Conservation (phyloP, 306 rosid genomes). For the Gleditsia sinensis region DNA sequence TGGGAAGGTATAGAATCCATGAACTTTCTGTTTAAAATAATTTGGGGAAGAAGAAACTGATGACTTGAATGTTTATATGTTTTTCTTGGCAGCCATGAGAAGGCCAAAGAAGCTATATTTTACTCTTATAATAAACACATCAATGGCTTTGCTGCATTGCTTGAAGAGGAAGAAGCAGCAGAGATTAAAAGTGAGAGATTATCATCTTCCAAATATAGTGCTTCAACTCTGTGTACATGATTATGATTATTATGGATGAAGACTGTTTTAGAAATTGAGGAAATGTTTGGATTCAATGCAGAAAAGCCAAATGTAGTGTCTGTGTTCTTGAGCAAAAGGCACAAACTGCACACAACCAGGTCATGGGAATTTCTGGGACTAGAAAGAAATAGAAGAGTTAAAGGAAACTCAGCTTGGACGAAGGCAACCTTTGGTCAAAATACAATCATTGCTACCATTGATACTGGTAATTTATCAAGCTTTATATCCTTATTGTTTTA, state of each 20-base stretch:
- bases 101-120: too few relatives aligned
- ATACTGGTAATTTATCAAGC: slow-evolving; percentile 26
- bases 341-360: slow-evolving; percentile 59
- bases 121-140: too few relatives aligned
- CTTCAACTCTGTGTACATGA: too few relatives aligned
- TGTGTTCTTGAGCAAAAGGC: slow-evolving; percentile 58
- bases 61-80: not conserved
- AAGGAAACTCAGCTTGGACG: slow-evolving; percentile 34
- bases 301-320: slow-evolving; percentile 52
- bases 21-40: too few relatives aligned
- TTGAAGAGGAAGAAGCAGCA: slow-evolving; percentile 49
- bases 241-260: too few relatives aligned
- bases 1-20: slow-evolving; percentile 29
- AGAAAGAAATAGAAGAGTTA: slow-evolving; percentile 25
- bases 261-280: too few relatives aligned
- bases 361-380: slow-evolving; percentile 73
- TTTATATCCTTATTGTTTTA: too few relatives aligned
- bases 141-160: too few relatives aligned
- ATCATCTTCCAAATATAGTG: too few relatives aligned
- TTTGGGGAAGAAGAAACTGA: not conserved
- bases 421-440: slow-evolving; percentile 44
- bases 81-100: slow-evolving; percentile 38
- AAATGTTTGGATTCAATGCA: not conserved
- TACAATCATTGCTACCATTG: slow-evolving; percentile 41
- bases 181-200: slow-evolving; percentile 51